Evolutionary conservation across 225 moss, liverwort and hornwort species (phyloP), one percentile per base, ranked within the genome.

Genomic region (Anthoceros angustus): DNA sequence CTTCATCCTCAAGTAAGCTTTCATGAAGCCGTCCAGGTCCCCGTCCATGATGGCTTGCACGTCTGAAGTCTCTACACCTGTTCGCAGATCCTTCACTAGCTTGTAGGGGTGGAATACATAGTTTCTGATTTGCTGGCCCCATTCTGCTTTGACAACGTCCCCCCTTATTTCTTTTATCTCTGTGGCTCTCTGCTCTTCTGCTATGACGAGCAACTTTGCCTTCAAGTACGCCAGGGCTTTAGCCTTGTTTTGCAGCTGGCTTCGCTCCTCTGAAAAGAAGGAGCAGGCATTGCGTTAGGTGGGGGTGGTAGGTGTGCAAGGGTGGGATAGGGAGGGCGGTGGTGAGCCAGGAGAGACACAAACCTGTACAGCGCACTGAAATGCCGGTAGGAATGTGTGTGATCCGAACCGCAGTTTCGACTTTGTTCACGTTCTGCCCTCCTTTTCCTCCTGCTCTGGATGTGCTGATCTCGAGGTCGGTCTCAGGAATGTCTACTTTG

Each of bases 101-200:
- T 99, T 99, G 75, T 99, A 99, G 25, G 98, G 98, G 68, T 99
- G 98, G 50, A 99, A 87, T 39, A 99, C 98, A 69, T 99, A 92
- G 46, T 99, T 98, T 69, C 98, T 80, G 18, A 99, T 92, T 72
- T 99, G 98, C 66, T 99, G 98, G 55, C 98, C 98, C 98, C 98
- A 99, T 76, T 99, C 98, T 55, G 92, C 98, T 76, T 99, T 99
- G 62, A 99, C 98, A 32, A 83, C 67, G 46, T 99, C 98, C 26
- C 98, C 98, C 74, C 84, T 77, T 26, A 98, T 98, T 45, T 92
- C 80, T 74, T 68, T 87, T 38, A 98, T 84, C 72, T 98, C 87
- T 8, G 87, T 78, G 5, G 84, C 87, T 65, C 86, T 84, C 65
- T 98, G 98, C 72, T 98, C 92, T 72, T 89, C 80, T 41, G 92